Evolutionary conservation across 106 monocot species (phyloP).

Genomic region (Dactylorhiza incarnata): DNA sequence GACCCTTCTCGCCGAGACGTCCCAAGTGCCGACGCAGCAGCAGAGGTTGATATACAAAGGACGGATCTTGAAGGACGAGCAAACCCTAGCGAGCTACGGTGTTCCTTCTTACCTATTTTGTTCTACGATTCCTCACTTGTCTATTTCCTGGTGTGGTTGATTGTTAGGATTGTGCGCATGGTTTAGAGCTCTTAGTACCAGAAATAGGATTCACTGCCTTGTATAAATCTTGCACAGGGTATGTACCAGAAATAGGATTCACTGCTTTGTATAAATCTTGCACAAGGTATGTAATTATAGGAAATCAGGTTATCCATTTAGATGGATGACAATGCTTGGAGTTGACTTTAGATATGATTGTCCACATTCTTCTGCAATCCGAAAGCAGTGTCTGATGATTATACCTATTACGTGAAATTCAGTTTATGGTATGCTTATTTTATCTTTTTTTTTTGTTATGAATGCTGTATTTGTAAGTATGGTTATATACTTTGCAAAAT

Average conservation of each 20-base stretch:
- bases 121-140: neutral
- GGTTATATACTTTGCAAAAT: neutral
- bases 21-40: conserved; percentile 55
- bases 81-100: conserved; percentile 81
- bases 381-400: neutral
- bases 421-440: neutral
- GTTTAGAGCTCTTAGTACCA: neutral
- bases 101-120: neutral
- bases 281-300: too few species aligned
- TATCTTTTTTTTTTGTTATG: neutral
- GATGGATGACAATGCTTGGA: neutral
- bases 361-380: neutral
- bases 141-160: neutral
- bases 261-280: too few species aligned
- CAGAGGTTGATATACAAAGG: conserved; percentile 87
- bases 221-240: neutral
- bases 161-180: neutral
- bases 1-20: conserved; percentile 29
- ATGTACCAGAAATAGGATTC: too few species aligned
- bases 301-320: too few species aligned
- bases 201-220: neutral
- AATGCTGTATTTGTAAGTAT: neutral
- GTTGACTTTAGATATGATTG: neutral
- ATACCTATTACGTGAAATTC: neutral
- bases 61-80: conserved; percentile 87